phyloP scores from a whole-genome alignment of 208 protist species.

The Trichomonas vaginalis region DNA sequence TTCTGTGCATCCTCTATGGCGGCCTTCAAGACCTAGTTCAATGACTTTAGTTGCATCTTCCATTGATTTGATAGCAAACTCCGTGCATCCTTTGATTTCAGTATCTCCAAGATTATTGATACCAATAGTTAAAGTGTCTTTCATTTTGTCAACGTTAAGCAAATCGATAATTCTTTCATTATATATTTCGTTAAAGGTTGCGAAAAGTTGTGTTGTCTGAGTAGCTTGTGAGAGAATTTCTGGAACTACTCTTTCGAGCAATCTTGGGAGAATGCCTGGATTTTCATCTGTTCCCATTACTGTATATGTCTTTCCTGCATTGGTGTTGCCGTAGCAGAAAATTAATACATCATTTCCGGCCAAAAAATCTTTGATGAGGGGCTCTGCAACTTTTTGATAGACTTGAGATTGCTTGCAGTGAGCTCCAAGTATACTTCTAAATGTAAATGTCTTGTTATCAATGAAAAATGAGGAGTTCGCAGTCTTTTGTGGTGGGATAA shows the following conservation, averaged over 20 bases:
- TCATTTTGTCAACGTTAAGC: neutral
- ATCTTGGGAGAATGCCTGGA: neutral
- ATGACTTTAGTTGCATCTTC: neutral
- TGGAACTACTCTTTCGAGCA: neutral
- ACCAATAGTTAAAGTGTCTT: neutral
- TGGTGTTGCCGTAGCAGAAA: conserved; percentile 1
- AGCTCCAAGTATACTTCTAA: neutral
- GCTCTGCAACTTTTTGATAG: neutral
- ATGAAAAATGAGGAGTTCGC: neutral
- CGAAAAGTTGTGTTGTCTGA: neutral
- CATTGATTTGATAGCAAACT: neutral
- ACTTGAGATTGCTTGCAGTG: neutral
- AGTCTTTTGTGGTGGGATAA: neutral
- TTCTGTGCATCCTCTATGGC: neutral
- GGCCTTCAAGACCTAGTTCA: neutral
- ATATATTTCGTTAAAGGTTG: neutral
- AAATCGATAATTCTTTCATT: neutral
- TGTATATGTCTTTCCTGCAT: conserved; percentile 18
- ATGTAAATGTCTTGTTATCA: neutral
- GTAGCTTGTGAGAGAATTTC: neutral
- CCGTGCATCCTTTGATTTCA: neutral
- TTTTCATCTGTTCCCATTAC: neutral
- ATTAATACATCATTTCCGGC: neutral
- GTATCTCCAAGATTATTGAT: neutral
- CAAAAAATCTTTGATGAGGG: neutral